Conservation (phyloP, 1,284 basidiomycete genomes). For the Neonothopanus nambi region DNA sequence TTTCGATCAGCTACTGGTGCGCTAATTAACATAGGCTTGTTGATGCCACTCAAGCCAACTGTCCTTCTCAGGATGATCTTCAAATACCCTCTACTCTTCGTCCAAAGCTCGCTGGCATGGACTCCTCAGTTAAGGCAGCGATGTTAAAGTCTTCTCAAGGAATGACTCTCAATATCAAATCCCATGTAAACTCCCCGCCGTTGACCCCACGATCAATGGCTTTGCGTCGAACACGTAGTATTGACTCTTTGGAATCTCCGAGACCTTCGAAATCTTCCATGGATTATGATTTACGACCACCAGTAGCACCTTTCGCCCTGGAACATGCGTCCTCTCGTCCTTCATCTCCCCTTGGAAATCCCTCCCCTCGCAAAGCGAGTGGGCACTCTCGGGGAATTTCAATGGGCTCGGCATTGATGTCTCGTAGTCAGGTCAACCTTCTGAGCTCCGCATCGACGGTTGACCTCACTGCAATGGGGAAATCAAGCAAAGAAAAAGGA, state of each 20-base stretch:
- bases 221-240: slow-evolving; percentile 69
- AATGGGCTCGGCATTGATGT: slow-evolving; percentile 47
- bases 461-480: slow-evolving; percentile 38
- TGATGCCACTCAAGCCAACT: neutral
- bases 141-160: slow-evolving; percentile 85
- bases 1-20: slow-evolving; percentile 72
- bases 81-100: slow-evolving; percentile 80
- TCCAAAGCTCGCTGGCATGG: slow-evolving; percentile 76
- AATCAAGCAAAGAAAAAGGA: slow-evolving; percentile 44
- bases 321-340: slow-evolving; percentile 40
- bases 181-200: slow-evolving; percentile 35
- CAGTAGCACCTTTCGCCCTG: slow-evolving; percentile 34
- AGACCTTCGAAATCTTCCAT: slow-evolving; percentile 35
- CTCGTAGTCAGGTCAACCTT: slow-evolving; percentile 49
- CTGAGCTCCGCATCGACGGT: slow-evolving; percentile 37
- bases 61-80: slow-evolving; percentile 69
- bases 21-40: slow-evolving; percentile 24
- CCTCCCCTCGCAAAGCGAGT: slow-evolving; percentile 47
- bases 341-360: slow-evolving; percentile 39
- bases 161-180: slow-evolving; percentile 48
- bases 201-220: slow-evolving; percentile 33
- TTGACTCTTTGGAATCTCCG: slow-evolving; percentile 63
- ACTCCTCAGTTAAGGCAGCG: slow-evolving; percentile 81
- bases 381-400: slow-evolving; percentile 55
- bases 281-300: slow-evolving; percentile 40